A percentile compares a stretch with the other conserved stretches of the same genome.
Evolutionary conservation across 1,284 basidiomycete species (phyloP).

Genomic region (Coriolopsis trogii): DNA sequence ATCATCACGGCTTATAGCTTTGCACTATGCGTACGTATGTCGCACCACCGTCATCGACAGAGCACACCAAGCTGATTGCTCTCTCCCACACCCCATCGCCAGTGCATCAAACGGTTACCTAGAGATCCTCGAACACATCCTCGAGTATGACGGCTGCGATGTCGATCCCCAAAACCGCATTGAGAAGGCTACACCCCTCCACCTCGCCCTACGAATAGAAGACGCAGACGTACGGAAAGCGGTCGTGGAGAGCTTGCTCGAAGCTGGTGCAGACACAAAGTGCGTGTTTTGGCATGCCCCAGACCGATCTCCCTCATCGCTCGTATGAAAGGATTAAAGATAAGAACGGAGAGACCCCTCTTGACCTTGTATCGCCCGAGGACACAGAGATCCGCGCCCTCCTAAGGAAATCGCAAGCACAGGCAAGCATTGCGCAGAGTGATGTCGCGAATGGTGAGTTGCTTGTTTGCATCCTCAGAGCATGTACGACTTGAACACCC

Average conservation of each 20-base stretch:
- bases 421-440: constrained; percentile 39
- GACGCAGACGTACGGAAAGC: constrained; percentile 58
- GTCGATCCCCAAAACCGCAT: constrained; percentile 81
- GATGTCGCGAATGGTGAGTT: constrained; percentile 45
- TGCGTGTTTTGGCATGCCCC: constrained; percentile 37
- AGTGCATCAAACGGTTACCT: constrained; percentile 62
- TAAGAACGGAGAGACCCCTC: constrained; percentile 62
- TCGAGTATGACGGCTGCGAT: constrained; percentile 79
- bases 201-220: constrained; percentile 72
- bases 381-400: constrained; percentile 49
- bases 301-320: neutral
- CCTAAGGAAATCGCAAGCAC: constrained; percentile 54
- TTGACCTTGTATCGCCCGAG: constrained; percentile 58
- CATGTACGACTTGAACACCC: no score
- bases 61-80: neutral
- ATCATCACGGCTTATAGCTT: constrained; percentile 46
- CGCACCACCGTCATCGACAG: neutral
- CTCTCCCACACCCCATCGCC: constrained; percentile 1
- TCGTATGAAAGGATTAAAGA: constrained; percentile 62
- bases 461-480: neutral
- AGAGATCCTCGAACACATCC: constrained; percentile 72
- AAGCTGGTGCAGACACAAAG: constrained; percentile 78
- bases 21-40: constrained; percentile 77
- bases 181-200: constrained; percentile 80
- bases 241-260: constrained; percentile 68